These are phyloP conservation scores for Pseudogymnoascus destructans DNA, from an alignment of 2,329 filamentous ascomycete genomes.

Conservation along the genomic window DNA sequence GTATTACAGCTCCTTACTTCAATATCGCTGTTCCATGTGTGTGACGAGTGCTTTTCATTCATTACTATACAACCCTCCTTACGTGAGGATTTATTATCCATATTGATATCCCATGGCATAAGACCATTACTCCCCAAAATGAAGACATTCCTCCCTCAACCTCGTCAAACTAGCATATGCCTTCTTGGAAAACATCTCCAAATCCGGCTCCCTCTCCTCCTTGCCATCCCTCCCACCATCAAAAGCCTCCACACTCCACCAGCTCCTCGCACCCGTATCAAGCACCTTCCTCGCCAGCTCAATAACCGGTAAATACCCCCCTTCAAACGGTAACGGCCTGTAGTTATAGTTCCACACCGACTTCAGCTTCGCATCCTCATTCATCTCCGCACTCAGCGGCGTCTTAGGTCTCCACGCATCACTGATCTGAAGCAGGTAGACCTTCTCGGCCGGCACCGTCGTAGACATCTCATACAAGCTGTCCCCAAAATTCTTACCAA, in stretches of 20 bases:
- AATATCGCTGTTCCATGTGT: neutral
- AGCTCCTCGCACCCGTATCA: constrained; percentile 48
- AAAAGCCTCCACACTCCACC: constrained; percentile 60
- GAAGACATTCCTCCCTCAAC: neutral
- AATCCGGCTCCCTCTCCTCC: constrained; percentile 35
- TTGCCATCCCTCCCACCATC: constrained; percentile 44
- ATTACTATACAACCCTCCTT: neutral
- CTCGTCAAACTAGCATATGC: constrained; percentile 29
- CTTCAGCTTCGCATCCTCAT: constrained; percentile 44
- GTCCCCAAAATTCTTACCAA: constrained; percentile 37
- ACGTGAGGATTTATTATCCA: neutral
- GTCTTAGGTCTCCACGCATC: constrained; percentile 54
- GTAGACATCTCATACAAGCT: constrained; percentile 43
- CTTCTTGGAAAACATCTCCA: constrained; percentile 36
- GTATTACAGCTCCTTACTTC: neutral
- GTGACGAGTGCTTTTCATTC: neutral
- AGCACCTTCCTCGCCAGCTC: constrained; percentile 54
- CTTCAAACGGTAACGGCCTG: constrained; percentile 54
- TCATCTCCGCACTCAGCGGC: constrained; percentile 38
- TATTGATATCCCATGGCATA: neutral
- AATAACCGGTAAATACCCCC: constrained; percentile 56
- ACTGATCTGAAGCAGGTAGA: constrained; percentile 61
- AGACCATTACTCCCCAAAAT: neutral
- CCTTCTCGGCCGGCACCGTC: constrained; percentile 53
- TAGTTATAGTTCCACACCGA: constrained; percentile 60